These are phyloP conservation scores for Rhynchosporium agropyri DNA, from an alignment of 2,329 filamentous ascomycete species.

Conservation along the genomic window DNA sequence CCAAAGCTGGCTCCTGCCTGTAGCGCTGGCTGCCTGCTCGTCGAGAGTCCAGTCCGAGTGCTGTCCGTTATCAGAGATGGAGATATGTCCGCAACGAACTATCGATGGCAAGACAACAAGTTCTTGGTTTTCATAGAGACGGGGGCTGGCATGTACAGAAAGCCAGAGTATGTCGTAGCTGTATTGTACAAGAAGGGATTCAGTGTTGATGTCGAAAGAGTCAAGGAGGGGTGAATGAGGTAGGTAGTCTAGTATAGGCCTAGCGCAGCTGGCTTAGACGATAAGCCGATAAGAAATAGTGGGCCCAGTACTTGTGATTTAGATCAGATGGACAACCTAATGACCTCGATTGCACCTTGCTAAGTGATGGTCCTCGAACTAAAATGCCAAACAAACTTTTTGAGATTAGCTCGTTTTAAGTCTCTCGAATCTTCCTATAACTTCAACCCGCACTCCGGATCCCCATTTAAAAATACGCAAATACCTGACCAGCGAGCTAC, in stretches of 20 bases:
- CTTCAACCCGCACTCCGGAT: no score
- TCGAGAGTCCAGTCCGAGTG: slow-evolving; percentile 21
- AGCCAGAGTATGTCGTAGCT: slow-evolving; percentile 10
- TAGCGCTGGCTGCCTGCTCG: slow-evolving; percentile 25
- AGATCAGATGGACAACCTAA: neutral
- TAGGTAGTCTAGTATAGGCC: neutral
- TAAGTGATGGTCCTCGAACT: neutral
- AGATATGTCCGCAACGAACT: slow-evolving; percentile 20
- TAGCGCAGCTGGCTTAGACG: neutral
- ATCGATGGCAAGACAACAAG: slow-evolving; percentile 13
- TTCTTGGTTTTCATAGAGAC: slow-evolving; percentile 11
- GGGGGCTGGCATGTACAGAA: slow-evolving; percentile 12
- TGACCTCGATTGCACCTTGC: neutral
- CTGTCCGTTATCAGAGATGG: slow-evolving; percentile 6
- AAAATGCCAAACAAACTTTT: no score
- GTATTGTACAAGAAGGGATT: slow-evolving; percentile 15
- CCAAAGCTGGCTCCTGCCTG: slow-evolving; percentile 24
- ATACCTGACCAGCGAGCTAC: no score
- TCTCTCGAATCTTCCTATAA: no score
- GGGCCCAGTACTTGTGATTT: neutral
- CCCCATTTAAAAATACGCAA: no score
- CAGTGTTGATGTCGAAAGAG: slow-evolving; percentile 9
- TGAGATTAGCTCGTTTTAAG: no score
- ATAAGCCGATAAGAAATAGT: slow-evolving; percentile 15
- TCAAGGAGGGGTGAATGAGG: slow-evolving; percentile 13